Evolutionary conservation across 164 flowering plant genomes (phyloP).

Genomic region (Houttuynia cordata): DNA sequence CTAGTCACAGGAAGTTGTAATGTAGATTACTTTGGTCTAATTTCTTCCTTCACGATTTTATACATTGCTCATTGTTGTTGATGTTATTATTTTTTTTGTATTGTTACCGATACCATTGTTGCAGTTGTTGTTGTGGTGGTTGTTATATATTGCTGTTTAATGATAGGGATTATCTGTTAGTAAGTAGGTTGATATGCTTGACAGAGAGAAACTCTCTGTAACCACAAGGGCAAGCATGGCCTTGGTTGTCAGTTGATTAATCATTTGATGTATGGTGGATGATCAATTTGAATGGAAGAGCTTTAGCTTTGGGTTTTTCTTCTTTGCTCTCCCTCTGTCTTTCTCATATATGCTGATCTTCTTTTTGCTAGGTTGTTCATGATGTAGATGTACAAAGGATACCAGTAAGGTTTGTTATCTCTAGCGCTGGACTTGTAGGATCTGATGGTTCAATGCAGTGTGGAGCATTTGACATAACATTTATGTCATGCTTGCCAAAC

Average conservation of each 20-base stretch:
- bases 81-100: too few relatives aligned
- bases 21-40: too few relatives aligned
- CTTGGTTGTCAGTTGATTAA: neutral
- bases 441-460: constrained; percentile 63
- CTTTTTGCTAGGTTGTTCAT: constrained; percentile 50
- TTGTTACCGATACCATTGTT: too few relatives aligned
- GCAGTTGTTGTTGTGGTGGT: too few relatives aligned
- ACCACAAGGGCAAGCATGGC: neutral
- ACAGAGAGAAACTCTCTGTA: neutral
- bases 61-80: too few relatives aligned
- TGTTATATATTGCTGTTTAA: too few relatives aligned
- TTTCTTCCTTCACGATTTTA: too few relatives aligned
- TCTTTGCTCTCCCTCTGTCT: constrained; percentile 1
- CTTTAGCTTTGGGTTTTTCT: too few relatives aligned
- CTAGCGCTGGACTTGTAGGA: constrained; percentile 85
- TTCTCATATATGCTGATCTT: neutral
- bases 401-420: constrained; percentile 76
- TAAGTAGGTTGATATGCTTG: too few relatives aligned
- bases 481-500: constrained; percentile 93
- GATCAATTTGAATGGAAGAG: neutral
- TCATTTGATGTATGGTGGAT: neutral
- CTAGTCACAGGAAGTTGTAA: too few relatives aligned
- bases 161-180: too few relatives aligned
- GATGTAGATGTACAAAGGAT: constrained; percentile 81
- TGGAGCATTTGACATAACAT: constrained; percentile 84